Evolutionary conservation across 345 rosid species (phyloP), one percentile per base, ranked within the genome.

Genomic region (Aethionema arabicum): DNA sequence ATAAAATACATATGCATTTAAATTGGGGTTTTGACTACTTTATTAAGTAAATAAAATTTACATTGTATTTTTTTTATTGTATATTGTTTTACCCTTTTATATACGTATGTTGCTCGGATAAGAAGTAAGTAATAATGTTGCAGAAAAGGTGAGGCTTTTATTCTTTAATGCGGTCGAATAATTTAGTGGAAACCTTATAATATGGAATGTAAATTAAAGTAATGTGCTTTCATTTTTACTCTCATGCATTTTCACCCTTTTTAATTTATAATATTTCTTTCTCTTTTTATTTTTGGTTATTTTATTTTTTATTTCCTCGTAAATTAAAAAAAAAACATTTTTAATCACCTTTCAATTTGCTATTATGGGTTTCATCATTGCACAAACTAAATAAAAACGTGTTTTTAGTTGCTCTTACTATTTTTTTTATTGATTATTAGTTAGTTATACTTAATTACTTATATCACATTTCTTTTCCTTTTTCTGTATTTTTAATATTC

Each of bases 181-280:
- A 12, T 44, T 41, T 10, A 27, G 21, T 56, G 47, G 56, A 45
- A 52, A 65, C 49, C 11, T 33, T 48, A 56, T 47, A 47, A 56
- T 8, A 39, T 55, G 63, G 42, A 66, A 66, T 48, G 48, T 66
- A 47, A 37, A 37, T 6, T 37, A 6, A 48, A 46, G 50, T 47
- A 46, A 48, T 66, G 42, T 56, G 72, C 38, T 67, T 58, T 58
- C 72, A 58, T 58, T 58, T 48, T 57, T 42, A 39, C 64, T 45
- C 39, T 35, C 62, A 35, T 55, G 36, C 52, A 55, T 44, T 55
- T 56, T 57, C 59, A 67, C 49, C 21, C n/a, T 66, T 66, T 66
- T 54, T 11, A 0, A 3, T 21, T 5, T 40, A 16, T n/a, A 27
- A 27, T 7, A 2, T 7, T 7, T 10, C 4, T 32, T 52, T 63